A percentile compares a stretch with the other conserved stretches of the same genome.
These are phyloP conservation scores for Priceomyces medius DNA, from an alignment of 805 yeast species.

Conservation along the genomic window DNA sequence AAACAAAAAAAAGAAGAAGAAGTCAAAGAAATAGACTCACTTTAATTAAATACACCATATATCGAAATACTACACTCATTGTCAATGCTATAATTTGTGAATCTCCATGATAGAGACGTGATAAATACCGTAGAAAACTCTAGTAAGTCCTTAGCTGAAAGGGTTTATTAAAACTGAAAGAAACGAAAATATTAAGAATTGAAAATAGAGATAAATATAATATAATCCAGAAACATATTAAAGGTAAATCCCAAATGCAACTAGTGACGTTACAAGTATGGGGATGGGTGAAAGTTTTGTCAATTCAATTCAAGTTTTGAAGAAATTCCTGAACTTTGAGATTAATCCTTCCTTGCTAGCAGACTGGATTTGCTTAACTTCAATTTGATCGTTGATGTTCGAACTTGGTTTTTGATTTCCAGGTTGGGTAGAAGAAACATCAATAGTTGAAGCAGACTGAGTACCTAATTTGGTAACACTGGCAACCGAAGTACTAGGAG, in stretches of 20 bases:
- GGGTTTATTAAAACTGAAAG: background rate
- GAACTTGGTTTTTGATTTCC: background rate
- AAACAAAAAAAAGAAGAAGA: conserved; percentile 31
- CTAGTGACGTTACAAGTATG: too few relatives aligned
- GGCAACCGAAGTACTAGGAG: background rate
- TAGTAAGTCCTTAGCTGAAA: background rate
- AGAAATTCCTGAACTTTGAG: conserved; percentile 32
- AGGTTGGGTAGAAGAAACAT: conserved; percentile 1
- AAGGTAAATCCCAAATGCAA: too few relatives aligned
- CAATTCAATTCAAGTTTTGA: conserved; percentile 25
- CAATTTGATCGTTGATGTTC: background rate
- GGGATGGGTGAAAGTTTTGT: too few relatives aligned
- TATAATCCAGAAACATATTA: background rate
- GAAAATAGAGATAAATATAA: background rate
- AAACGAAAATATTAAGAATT: background rate
- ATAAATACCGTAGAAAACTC: background rate
- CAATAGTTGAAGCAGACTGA: conserved; percentile 1
- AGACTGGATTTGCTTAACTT: background rate
- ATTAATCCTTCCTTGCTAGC: conserved; percentile 25
- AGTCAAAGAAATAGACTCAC: conserved; percentile 27
- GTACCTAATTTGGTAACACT: background rate
- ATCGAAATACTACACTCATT: background rate
- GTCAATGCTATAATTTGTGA: background rate
- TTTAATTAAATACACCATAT: background rate
- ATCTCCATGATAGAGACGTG: background rate